Percentiles rank a stretch among this genome's conserved stretches.
Evolutionary conservation across 148 eudicot species (phyloP).

Genomic region (Cornus suecica): DNA sequence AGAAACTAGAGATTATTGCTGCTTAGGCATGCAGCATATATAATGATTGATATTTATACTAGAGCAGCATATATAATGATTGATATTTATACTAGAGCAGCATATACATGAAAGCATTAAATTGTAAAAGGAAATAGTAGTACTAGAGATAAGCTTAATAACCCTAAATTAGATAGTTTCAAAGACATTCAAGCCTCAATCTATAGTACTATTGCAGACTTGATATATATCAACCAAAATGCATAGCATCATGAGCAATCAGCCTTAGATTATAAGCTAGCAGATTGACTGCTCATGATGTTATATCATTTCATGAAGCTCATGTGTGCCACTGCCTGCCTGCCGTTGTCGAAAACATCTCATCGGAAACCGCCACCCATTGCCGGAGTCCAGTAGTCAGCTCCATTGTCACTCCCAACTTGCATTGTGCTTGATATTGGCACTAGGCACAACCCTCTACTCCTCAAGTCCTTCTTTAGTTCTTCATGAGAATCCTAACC

Average conservation of each 20-base stretch:
- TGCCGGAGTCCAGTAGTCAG: conserved; percentile 89
- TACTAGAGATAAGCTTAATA: background rate
- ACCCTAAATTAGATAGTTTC: conserved; percentile 5
- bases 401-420: conserved; percentile 81
- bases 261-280: conserved; percentile 42
- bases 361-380: conserved; percentile 65
- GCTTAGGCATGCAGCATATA: background rate
- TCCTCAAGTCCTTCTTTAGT: conserved; percentile 56
- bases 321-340: conserved; percentile 20
- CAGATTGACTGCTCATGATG: conserved; percentile 94
- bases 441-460: conserved; percentile 86
- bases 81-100: conserved; percentile 1
- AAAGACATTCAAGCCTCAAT: conserved; percentile 3
- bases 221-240: conserved; percentile 14
- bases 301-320: conserved; percentile 53
- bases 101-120: conserved; percentile 6
- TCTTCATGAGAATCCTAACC: conserved; percentile 50
- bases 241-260: conserved; percentile 95
- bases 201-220: conserved; percentile 2
- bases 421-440: conserved; percentile 80
- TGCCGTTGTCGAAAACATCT: background rate
- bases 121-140: background rate
- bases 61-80: background rate
- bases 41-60: background rate
- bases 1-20: background rate